Conservation (phyloP, 129 eudicot species). For the Chrysanthemum seticuspe region DNA sequence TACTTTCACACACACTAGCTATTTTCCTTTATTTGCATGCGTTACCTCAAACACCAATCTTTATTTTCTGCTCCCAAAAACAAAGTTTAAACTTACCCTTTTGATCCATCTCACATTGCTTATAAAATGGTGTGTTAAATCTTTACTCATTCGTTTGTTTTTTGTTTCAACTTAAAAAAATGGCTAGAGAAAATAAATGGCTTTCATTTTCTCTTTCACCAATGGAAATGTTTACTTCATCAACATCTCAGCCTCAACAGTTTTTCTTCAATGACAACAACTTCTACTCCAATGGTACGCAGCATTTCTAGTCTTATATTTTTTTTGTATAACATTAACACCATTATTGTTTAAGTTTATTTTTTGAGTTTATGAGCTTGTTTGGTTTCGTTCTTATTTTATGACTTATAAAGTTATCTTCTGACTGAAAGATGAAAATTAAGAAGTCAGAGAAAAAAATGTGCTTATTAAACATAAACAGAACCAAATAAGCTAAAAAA, state of each 20-base stretch:
- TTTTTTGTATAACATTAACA: background rate
- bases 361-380: too few relatives aligned
- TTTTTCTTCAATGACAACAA: constrained; percentile 65
- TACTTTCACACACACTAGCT: constrained; percentile 9
- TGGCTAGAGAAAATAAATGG: constrained; percentile 72
- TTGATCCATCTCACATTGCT: constrained; percentile 5
- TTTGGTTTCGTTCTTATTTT: too few relatives aligned
- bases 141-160: too few relatives aligned
- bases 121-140: constrained; percentile 1
- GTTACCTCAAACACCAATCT: background rate
- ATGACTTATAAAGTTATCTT: too few relatives aligned
- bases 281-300: constrained; percentile 48
- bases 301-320: background rate
- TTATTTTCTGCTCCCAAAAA: background rate
- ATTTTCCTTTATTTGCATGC: background rate
- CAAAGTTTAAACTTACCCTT: background rate
- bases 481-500: too few relatives aligned
- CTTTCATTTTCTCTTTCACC: constrained; percentile 55
- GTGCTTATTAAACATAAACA: too few relatives aligned
- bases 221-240: constrained; percentile 57
- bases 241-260: constrained; percentile 40
- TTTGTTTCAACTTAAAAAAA: constrained; percentile 13
- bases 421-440: too few relatives aligned
- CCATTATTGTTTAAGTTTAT: too few relatives aligned
- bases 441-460: background rate